Evolutionary conservation across 2,329 filamentous ascomycete genomes (phyloP), one percentile per base, ranked within the genome.

Genomic region (Pyrenochaeta sp.): DNA sequence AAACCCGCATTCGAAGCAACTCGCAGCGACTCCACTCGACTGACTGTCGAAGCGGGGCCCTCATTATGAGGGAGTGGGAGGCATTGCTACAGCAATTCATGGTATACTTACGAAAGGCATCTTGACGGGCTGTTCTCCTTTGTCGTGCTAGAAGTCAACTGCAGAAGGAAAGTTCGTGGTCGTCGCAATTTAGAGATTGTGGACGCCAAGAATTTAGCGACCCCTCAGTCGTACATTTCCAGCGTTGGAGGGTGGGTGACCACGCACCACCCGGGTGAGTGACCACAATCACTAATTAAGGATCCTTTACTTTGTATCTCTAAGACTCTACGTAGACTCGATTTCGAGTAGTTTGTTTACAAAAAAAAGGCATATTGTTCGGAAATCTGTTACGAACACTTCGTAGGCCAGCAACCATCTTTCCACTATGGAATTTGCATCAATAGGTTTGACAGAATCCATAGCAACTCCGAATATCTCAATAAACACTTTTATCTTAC

Each of bases 1-100:
- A 97, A 93, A 74, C 79, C 80, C 67, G 65, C 66, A 70, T 81
- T 81, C 93, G 94, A 97, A 97, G 92, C 92, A 96, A 92, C 91
- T 97, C 97, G 94, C 72, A 71, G 63, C 72, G 73, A 77, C 73
- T 72, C 71, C 60, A 68, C 67, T 66, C 67, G 62, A 66, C 66
- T 49, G 32, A 39, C 35, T 42, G 63, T 66, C 66, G 60, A 68
- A 56, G 67, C 68, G 71, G 71, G 68, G 63, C 44, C 60, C 49
- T 61, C 54, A 59, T 56, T 49, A 40, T 60, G 60, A 66, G 49
- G 46, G 42, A 43, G 29, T 27, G 4, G 23, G 23, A 27, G 23
- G 23, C 23, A 27, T 27, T 27, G 23, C 23, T 27, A 4, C 17
- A 50, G 56, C 33, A 49, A 55, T 54, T 63, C 61, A 67, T 56